Evolutionary conservation across 805 yeast species (phyloP), one percentile per base, ranked within the genome.

Genomic region (Candida tallmaniae): DNA sequence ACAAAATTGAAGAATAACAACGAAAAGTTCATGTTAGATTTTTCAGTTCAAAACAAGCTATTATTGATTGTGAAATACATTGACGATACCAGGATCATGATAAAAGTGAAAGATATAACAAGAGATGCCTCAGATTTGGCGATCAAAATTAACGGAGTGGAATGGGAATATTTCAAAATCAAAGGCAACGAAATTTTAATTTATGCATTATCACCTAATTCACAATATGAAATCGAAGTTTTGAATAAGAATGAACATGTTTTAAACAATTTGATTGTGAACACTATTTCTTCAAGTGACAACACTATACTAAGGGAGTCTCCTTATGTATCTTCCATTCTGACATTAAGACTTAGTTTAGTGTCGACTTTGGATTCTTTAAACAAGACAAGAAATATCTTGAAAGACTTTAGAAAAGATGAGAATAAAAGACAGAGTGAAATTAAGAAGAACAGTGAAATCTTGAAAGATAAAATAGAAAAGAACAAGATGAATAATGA

Each of bases 211-310:
- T 54, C 69, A 1, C 58, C 69, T 3, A 50, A 54, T 22, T 56
- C 51, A 34, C 67, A 62, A 37, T 66, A 60, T 38, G 63, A 58
- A 33, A 52, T 66, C 12, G 63, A 56, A 21, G 35, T 66, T n/a
- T 9, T 16, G 2, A 34, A 45, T 20, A 34, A 44, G 10, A 21
- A 37, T n/a, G 44, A 32, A 10, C 27, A 35, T 20, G 40, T 29
- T 14, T 35, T 56, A 16, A 45, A 47, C 20, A 57, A 47, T 32
- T 47, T 48, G 14, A 41, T 56, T n/a, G 45, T 65, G 25, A 62
- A 56, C 35, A 65, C 70, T 4, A 35, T 50, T 6, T 46, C 52
- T 2, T 36, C 51, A 6, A 42, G 41, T 30, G 36, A 45, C 6
- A 40, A 52, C 24, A 35, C 36, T 9, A 50, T 56, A 4, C 41